A percentile compares a stretch with the other conserved stretches of the same genome.
Evolutionary conservation across 2,329 filamentous ascomycete species (phyloP).

Genomic region (Fusarium ambrosium): DNA sequence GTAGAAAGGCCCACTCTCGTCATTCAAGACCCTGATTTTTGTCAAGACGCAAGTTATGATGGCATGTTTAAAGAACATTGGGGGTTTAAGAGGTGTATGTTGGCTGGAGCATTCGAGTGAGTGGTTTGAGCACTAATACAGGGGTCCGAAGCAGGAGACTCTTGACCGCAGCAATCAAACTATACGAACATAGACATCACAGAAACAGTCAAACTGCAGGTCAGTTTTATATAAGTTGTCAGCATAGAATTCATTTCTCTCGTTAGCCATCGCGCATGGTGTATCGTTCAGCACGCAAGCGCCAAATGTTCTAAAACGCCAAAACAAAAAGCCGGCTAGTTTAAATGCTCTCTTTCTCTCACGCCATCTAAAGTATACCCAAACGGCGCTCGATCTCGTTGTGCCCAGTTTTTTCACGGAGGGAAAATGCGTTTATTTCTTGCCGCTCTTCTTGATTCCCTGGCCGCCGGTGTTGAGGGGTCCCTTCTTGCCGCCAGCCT

Average conservation of each 20-base stretch:
- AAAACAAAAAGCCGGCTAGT: conserved; percentile 28
- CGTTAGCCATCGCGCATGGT: conserved; percentile 43
- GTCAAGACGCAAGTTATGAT: not conserved
- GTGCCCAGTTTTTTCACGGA: conserved; percentile 10
- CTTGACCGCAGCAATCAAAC: not conserved
- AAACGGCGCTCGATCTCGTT: conserved; percentile 13
- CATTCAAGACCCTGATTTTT: conserved; percentile 23
- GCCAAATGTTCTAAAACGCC: conserved; percentile 36
- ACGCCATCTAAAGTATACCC: conserved; percentile 33
- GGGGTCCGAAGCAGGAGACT: conserved; percentile 11
- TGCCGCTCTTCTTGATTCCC: conserved; percentile 98
- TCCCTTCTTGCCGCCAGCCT: conserved; percentile 84
- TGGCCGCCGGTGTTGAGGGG: conserved; percentile 86
- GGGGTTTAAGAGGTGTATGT: not conserved
- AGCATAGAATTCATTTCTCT: conserved; percentile 47
- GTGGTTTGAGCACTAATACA: conserved; percentile 32
- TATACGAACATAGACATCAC: conserved; percentile 3
- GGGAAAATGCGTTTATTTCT: conserved; percentile 75
- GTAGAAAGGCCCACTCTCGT: conserved; percentile 39
- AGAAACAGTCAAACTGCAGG: conserved; percentile 4
- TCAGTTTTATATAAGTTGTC: conserved; percentile 28
- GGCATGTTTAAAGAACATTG: conserved; percentile 5
- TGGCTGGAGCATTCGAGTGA: conserved; percentile 12
- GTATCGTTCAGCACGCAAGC: conserved; percentile 28
- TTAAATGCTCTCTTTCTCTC: conserved; percentile 24